phyloP scores from a whole-genome alignment of 441 rosid species.

The Eruca vesicaria region DNA sequence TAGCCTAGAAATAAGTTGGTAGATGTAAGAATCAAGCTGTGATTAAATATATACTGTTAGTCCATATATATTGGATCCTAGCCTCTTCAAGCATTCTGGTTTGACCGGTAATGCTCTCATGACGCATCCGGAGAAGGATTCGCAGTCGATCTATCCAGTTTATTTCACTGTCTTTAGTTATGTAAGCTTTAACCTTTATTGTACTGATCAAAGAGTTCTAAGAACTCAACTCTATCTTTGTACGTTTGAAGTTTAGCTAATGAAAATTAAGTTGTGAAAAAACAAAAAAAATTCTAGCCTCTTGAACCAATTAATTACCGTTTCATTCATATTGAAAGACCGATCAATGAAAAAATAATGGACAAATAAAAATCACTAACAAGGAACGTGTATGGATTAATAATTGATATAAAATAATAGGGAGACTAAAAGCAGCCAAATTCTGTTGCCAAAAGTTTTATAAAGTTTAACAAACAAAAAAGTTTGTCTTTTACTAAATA shows the following conservation, averaged over 20 bases:
- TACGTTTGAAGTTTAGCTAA: too few relatives aligned
- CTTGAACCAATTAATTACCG: not conserved
- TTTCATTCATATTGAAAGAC: not conserved
- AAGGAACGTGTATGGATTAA: not conserved
- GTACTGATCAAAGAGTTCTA: too few relatives aligned
- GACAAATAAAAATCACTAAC: not conserved
- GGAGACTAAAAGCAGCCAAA: slow-evolving; percentile 19
- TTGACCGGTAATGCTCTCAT: too few relatives aligned
- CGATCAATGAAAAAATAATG: not conserved
- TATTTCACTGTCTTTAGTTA: too few relatives aligned
- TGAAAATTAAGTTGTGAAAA: too few relatives aligned
- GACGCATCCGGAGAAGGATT: too few relatives aligned
- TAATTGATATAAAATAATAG: not conserved
- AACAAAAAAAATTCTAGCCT: not conserved
- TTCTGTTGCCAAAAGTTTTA: slow-evolving; percentile 4
- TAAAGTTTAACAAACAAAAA: slow-evolving; percentile 18
- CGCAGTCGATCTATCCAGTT: too few relatives aligned
- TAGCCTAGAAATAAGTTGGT: not conserved
- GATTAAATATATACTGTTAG: not conserved
- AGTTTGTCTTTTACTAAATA: not conserved
- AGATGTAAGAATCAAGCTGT: not conserved
- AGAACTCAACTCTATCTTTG: too few relatives aligned
- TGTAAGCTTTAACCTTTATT: too few relatives aligned
- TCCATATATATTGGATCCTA: not conserved
- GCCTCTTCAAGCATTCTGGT: too few relatives aligned